Percentiles rank a stretch among this genome's conserved stretches.
These are phyloP conservation scores for Colletotrichum echinochloae DNA, from an alignment of 2,329 filamentous ascomycete genomes.

Conservation along the genomic window DNA sequence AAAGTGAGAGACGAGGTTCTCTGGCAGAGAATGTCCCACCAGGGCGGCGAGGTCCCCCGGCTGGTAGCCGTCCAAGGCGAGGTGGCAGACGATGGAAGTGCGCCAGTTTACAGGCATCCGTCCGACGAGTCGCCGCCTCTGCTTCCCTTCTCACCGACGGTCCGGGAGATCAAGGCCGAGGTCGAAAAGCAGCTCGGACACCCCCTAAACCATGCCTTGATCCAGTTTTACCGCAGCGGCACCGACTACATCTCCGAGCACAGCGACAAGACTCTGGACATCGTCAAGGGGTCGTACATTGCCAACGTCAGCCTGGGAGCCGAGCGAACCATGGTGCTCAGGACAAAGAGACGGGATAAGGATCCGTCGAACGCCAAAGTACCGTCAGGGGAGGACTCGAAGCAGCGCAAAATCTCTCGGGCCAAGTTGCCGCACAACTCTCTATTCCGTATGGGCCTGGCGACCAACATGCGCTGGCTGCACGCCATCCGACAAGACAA, in stretches of 20 bases:
- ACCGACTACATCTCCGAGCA: conserved; percentile 96
- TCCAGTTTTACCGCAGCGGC: conserved; percentile 91
- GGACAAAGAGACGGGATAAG: conserved; percentile 77
- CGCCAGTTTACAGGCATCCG: conserved; percentile 95
- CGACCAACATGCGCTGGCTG: conserved; percentile 88
- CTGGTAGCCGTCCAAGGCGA: conserved; percentile 90
- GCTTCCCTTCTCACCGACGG: conserved; percentile 78
- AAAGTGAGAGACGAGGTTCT: conserved; percentile 78
- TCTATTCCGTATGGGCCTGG: conserved; percentile 82
- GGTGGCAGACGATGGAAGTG: conserved; percentile 74
- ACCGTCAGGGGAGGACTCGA: conserved; percentile 34
- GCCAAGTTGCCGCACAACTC: conserved; percentile 88
- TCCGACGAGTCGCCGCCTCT: conserved; percentile 87
- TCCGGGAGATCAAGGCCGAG: conserved; percentile 73
- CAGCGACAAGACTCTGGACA: conserved; percentile 96
- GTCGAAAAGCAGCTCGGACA: conserved; percentile 83
- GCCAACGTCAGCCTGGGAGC: conserved; percentile 96
- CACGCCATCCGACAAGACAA: conserved; percentile 94
- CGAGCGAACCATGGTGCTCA: conserved; percentile 87
- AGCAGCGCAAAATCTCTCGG: conserved; percentile 70
- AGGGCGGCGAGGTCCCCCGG: conserved; percentile 90
- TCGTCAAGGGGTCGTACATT: conserved; percentile 82
- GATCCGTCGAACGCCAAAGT: conserved; percentile 47
- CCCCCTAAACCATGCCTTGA: conserved; percentile 87
- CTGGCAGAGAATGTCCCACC: conserved; percentile 94